Evolutionary conservation across 768 basidiomycete species (phyloP).

Genomic region (Lactarius pseudohatsudake): DNA sequence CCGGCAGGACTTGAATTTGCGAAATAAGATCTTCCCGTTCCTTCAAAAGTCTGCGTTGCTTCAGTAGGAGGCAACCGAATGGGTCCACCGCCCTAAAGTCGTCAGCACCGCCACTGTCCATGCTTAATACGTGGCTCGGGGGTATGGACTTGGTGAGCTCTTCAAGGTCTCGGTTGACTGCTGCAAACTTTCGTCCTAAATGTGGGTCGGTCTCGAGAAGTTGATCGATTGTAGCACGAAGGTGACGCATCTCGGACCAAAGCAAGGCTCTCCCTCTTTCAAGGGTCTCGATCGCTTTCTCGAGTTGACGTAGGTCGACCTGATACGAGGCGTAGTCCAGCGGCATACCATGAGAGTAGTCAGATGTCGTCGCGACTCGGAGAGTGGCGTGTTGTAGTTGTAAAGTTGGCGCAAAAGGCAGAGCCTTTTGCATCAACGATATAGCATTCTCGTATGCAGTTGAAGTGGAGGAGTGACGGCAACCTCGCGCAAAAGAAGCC

Average conservation of each 20-base stretch:
- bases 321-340: conserved; percentile 6
- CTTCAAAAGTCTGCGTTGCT: conserved; percentile 12
- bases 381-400: neutral
- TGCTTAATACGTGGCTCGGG: neutral
- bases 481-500: neutral
- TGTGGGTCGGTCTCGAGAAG: neutral
- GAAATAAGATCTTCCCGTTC: neutral
- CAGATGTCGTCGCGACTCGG: neutral
- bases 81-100: neutral
- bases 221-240: conserved; percentile 9
- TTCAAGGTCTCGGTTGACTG: conserved; percentile 5
- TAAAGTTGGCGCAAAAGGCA: neutral
- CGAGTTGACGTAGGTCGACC: neutral
- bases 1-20: conserved; percentile 3
- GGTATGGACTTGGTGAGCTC: neutral
- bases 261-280: conserved; percentile 21
- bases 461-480: neutral
- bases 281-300: conserved; percentile 14
- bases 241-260: conserved; percentile 21
- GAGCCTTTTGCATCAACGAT: neutral
- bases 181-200: neutral
- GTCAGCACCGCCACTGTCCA: neutral
- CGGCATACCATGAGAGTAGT: neutral
- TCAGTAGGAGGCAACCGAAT: neutral
- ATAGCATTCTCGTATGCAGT: conserved; percentile 2